Conservation (phyloP, 352 stramenopile genomes). For the Phytophthora capsici region DNA sequence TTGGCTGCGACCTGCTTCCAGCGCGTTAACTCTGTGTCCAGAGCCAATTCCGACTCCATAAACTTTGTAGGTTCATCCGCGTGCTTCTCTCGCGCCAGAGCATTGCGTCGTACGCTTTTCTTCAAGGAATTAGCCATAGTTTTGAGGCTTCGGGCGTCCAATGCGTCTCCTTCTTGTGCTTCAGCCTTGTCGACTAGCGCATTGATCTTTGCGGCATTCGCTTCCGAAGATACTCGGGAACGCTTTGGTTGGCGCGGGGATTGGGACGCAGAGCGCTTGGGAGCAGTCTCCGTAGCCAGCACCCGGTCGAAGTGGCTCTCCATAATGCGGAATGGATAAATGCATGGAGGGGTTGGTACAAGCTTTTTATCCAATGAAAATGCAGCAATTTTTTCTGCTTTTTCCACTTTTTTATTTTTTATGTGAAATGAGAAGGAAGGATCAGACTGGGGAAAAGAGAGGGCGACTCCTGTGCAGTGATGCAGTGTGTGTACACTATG, state of each 20-base stretch:
- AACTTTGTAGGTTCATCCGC: constrained; percentile 81
- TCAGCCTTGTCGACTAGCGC: constrained; percentile 53
- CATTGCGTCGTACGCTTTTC: constrained; percentile 81
- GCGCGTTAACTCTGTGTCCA: constrained; percentile 60
- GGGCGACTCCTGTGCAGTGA: constrained; percentile 19
- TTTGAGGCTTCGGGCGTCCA: constrained; percentile 81
- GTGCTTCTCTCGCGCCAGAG: constrained; percentile 82
- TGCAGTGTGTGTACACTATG: constrained; percentile 28
- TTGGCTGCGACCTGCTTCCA: constrained; percentile 68
- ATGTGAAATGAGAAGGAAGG: constrained; percentile 7
- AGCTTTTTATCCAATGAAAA: constrained; percentile 3
- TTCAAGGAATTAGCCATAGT: constrained; percentile 70
- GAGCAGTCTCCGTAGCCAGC: constrained; percentile 35
- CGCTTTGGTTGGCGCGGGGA: constrained; percentile 16
- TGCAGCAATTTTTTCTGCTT: background rate
- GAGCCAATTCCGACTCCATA: constrained; percentile 81
- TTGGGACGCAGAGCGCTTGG: constrained; percentile 33
- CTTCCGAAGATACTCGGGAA: constrained; percentile 17
- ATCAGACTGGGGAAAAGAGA: constrained; percentile 22
- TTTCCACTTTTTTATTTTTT: background rate
- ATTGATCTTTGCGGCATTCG: constrained; percentile 41
- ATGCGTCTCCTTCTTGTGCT: constrained; percentile 47
- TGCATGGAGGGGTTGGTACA: background rate
- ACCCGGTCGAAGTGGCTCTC: constrained; percentile 73
- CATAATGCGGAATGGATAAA: constrained; percentile 32